phyloP scores from a whole-genome alignment of 192 early-diverging fungal species.

The Podila clonocystis region DNA sequence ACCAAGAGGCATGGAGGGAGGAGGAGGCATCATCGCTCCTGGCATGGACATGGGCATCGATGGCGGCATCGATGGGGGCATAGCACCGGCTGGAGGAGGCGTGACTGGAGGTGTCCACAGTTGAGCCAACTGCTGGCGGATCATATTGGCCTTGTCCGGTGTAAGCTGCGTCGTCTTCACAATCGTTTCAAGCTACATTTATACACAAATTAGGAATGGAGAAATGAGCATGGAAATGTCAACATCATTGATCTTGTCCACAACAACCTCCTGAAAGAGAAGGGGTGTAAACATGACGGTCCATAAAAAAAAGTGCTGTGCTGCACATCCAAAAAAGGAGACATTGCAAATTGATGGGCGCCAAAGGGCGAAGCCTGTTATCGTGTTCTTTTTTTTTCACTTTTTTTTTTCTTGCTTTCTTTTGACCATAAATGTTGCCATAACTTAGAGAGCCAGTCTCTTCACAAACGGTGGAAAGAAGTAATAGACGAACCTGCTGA shows the following conservation, averaged over 20 bases:
- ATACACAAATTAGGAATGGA: background rate
- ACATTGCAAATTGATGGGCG: too few species aligned
- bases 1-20: constrained; percentile 2
- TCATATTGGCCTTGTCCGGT: constrained; percentile 54
- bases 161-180: constrained; percentile 57
- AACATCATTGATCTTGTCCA: background rate
- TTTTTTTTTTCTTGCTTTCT: constrained; percentile 9
- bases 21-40: background rate
- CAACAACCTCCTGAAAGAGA: background rate
- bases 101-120: constrained; percentile 33
- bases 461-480: background rate
- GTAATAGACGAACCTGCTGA: constrained; percentile 27
- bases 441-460: constrained; percentile 6
- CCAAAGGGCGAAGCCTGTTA: background rate
- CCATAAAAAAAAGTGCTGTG: constrained; percentile 39
- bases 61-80: background rate
- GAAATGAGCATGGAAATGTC: background rate
- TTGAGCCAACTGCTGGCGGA: constrained; percentile 54
- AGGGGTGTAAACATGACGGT: too few species aligned
- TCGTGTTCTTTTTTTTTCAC: constrained; percentile 14
- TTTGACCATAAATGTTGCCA: background rate
- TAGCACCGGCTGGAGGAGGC: constrained; percentile 3
- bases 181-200: constrained; percentile 51
- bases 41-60: constrained; percentile 1
- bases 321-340: background rate